Base-by-base conservation (phyloP, 345 rosid genomes). In the Murraya koenigii region DNA sequence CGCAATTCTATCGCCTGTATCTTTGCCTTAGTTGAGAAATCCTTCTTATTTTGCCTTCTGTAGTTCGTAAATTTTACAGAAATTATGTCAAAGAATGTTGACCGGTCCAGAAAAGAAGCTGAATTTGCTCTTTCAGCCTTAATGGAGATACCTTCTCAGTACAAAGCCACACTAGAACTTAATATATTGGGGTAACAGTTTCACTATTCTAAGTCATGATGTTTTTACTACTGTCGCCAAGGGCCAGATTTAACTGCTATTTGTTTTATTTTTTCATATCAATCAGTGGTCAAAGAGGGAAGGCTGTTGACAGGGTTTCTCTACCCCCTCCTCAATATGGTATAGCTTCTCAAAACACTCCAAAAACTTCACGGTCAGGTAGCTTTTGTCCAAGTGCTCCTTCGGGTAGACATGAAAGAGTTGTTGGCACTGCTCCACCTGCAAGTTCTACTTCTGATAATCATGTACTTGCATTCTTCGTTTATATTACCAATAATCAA, bases 71-170 rank as follows among this genome's bases (percentile, higher is more conserved):
- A 96, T 78, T 96, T 93, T 78, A 94, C 97, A 3, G 88, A 94
- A 74, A 97, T 94, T 75, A 97, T 94, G 99, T 80, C 90, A 32
- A 97, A 93, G 90, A 89, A 85, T 84, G 85, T 81, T 73, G 79
- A 88, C 33, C 75, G 77, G 69, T 71, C 88, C 22, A 86, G 93
- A 60, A 97, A 89, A 86, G 99, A 97, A 87, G 84, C 94, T n/a
- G 97, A 97, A 65, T 97, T 94, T 73, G 94, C 99, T 63, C 93
- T 97, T 28, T 78, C 93, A 68, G 90, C 98, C 69, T 87, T 97
- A 84, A 97, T 97, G 99, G 98, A 97, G 76, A 88, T 97, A 75
- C 99, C 99, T 74, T 73, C 91, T 72, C 98, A 96, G 82, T 94
- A 96, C 83, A 94, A 89, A 83, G 99, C 99, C 32, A 90, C 97